phyloP scores from a whole-genome alignment of 129 eudicot species.

The Flaveria sonorensis region DNA sequence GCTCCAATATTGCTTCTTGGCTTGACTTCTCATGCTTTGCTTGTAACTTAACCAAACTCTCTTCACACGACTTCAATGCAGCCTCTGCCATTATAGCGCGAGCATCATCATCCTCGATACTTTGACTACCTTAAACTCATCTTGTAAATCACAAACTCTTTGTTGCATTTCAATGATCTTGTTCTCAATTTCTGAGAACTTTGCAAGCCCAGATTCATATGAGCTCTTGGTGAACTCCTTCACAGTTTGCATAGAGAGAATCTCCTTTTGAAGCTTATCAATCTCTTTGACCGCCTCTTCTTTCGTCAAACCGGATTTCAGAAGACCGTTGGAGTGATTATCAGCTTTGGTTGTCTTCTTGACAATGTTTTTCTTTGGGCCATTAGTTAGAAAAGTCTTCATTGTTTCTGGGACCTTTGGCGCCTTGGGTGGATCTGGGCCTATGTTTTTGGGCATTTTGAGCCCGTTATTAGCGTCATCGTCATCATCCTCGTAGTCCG shows the following conservation, averaged over 20 bases:
- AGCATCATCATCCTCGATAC: slow-evolving; percentile 87
- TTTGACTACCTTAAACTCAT: slow-evolving; percentile 56
- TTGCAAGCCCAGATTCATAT: slow-evolving; percentile 66
- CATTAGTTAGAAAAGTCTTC: slow-evolving; percentile 46
- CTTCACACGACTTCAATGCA: slow-evolving; percentile 76
- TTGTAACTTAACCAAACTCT: slow-evolving; percentile 61
- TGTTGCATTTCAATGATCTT: slow-evolving; percentile 63
- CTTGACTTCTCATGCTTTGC: slow-evolving; percentile 60
- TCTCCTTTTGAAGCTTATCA: slow-evolving; percentile 79
- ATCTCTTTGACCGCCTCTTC: slow-evolving; percentile 64
- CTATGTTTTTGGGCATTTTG: slow-evolving; percentile 30
- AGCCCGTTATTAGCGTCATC: background rate
- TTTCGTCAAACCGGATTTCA: slow-evolving; percentile 63
- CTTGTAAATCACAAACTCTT: slow-evolving; percentile 59
- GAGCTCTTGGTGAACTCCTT: slow-evolving; percentile 90
- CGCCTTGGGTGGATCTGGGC: slow-evolving; percentile 42
- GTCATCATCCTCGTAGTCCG: slow-evolving; percentile 66
- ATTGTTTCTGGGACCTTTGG: slow-evolving; percentile 58
- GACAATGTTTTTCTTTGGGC: slow-evolving; percentile 35
- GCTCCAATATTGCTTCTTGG: slow-evolving; percentile 52
- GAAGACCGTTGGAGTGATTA: slow-evolving; percentile 8
- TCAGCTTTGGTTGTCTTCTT: slow-evolving; percentile 32
- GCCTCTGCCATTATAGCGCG: slow-evolving; percentile 84
- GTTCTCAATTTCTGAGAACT: slow-evolving; percentile 67
- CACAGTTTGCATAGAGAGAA: slow-evolving; percentile 69